phyloP scores from a whole-genome alignment of 116 monocot species.

The Iris pallida region DNA sequence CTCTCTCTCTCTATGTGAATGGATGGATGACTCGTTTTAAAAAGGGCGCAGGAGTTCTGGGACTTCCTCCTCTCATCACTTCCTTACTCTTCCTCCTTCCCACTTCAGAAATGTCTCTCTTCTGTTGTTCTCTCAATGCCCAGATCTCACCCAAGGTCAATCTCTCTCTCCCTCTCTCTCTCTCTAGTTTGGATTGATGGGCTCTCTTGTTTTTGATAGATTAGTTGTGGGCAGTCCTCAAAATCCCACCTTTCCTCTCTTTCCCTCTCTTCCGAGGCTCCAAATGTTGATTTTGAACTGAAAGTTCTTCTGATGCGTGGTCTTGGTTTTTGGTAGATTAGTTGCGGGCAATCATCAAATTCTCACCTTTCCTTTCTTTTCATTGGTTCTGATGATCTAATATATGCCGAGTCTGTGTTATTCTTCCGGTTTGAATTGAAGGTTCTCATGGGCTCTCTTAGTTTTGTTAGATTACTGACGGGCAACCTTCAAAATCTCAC shows the following conservation, averaged over 20 bases:
- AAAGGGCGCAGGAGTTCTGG: neutral
- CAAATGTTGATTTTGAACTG: neutral
- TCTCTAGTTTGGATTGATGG: constrained; percentile 1
- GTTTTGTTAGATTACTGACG: no score
- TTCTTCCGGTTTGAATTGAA: neutral
- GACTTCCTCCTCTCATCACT: neutral
- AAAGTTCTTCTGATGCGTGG: no score
- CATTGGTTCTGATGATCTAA: neutral
- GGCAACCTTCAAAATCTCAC: no score
- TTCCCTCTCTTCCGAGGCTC: neutral
- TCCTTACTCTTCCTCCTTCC: neutral
- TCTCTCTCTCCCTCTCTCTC: neutral
- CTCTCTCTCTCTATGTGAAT: no score
- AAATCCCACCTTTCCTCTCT: neutral
- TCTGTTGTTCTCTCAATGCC: constrained; percentile 8
- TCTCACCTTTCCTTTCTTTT: neutral
- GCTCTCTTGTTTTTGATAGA: neutral
- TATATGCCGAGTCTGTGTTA: no score
- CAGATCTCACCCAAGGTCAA: constrained; percentile 12
- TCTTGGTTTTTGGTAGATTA: no score
- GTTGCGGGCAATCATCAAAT: no score
- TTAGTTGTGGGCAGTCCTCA: neutral
- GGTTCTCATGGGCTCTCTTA: no score
- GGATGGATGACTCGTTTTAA: no score
- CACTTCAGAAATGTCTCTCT: constrained; percentile 10